Percentiles rank a stretch among this genome's conserved stretches.
Evolutionary conservation across 1,284 basidiomycete genomes (phyloP).

Genomic region (Melanopsichium pennsylvanicum): DNA sequence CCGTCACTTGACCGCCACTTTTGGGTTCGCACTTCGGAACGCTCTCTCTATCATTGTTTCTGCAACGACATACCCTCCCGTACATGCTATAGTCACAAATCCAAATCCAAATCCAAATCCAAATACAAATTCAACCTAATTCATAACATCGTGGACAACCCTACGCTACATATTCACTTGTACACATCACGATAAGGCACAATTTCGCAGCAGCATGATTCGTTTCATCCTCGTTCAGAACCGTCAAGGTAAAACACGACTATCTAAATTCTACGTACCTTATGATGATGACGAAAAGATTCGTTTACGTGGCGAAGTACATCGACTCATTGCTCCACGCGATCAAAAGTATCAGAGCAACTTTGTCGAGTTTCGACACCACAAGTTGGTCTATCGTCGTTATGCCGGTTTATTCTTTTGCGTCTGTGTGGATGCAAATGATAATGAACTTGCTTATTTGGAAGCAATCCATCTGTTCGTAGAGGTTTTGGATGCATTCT

Average conservation of each 20-base stretch:
- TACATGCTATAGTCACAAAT: too few relatives aligned
- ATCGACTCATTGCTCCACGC: slow-evolving; percentile 90
- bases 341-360: slow-evolving; percentile 99
- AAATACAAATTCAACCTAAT: too few relatives aligned
- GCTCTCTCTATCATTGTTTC: too few relatives aligned
- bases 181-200: too few relatives aligned
- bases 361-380: slow-evolving; percentile 78
- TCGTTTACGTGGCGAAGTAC: slow-evolving; percentile 90
- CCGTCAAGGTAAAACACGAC: slow-evolving; percentile 93
- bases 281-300: slow-evolving; percentile 72
- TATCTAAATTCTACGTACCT: slow-evolving; percentile 97
- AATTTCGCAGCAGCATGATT: too few relatives aligned
- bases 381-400: slow-evolving; percentile 63
- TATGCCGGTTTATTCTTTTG: slow-evolving; percentile 89
- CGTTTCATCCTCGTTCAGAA: slow-evolving; percentile 94
- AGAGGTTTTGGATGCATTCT: slow-evolving; percentile 96
- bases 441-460: slow-evolving; percentile 95
- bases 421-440: slow-evolving; percentile 94
- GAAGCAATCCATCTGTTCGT: slow-evolving; percentile 98
- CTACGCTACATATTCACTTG: too few relatives aligned
- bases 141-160: too few relatives aligned
- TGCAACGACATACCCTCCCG: too few relatives aligned
- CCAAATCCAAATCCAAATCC: too few relatives aligned
- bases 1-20: too few relatives aligned
- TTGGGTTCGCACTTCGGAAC: too few relatives aligned